Evolutionary conservation across 2,329 filamentous ascomycete species (phyloP).

Genomic region (Diaporthe vexans): DNA sequence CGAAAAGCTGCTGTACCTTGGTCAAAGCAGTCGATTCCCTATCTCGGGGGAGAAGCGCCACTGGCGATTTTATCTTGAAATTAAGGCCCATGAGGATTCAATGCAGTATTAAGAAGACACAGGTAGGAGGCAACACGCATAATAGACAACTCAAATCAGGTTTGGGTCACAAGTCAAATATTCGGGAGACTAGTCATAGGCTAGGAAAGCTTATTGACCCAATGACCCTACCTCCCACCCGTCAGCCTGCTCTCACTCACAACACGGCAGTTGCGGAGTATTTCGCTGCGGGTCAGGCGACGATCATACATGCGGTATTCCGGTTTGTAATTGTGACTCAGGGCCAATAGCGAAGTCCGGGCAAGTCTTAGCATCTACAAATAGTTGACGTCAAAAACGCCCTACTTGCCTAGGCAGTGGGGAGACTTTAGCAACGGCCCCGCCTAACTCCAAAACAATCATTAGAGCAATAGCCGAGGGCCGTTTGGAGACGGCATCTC

Average conservation of each 20-base stretch:
- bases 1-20: no score
- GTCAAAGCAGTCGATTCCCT: no score
- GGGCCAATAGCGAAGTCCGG: neutral
- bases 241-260: neutral
- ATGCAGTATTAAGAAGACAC: neutral
- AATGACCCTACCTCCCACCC: neutral
- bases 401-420: neutral
- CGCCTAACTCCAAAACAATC: neutral
- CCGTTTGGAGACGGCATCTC: neutral
- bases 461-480: neutral
- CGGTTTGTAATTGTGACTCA: neutral
- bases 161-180: neutral
- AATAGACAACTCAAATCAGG: neutral
- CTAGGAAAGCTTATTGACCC: neutral
- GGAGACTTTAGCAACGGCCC: neutral
- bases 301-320: no score
- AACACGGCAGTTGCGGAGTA: neutral
- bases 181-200: neutral
- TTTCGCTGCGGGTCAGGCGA: neutral
- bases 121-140: neutral
- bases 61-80: neutral
- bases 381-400: constrained; percentile 16
- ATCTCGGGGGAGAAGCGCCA: no score
- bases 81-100: no score
- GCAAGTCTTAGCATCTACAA: neutral